Percentiles rank a stretch among this genome's conserved stretches.
phyloP scores from a whole-genome alignment of 75 land plant genomes.

The Sequoiadendron giganteum region DNA sequence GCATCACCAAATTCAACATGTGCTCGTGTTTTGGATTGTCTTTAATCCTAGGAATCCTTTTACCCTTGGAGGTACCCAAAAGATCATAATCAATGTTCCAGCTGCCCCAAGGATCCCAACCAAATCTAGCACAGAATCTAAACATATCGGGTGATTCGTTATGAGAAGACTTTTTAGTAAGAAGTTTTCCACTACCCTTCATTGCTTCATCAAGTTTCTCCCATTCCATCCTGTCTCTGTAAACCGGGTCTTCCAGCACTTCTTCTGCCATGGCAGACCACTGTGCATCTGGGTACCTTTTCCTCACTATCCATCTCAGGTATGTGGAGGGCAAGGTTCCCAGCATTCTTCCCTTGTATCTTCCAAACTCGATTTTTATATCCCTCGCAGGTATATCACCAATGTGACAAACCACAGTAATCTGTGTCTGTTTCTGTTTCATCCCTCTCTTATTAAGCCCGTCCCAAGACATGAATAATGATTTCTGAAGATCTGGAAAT shows the following conservation, averaged over 20 bases:
- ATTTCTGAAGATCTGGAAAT: neutral
- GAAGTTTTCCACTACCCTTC: constrained; percentile 13
- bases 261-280: constrained; percentile 67
- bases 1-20: neutral
- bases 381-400: constrained; percentile 21
- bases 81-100: constrained; percentile 64
- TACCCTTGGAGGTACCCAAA: constrained; percentile 68
- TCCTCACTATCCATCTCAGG: constrained; percentile 65
- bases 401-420: neutral
- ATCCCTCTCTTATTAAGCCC: neutral
- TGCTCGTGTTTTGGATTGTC: constrained; percentile 3
- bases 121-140: constrained; percentile 48
- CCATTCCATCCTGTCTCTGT: constrained; percentile 76
- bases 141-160: constrained; percentile 5
- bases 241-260: constrained; percentile 67
- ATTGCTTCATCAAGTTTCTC: constrained; percentile 52
- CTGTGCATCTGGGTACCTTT: constrained; percentile 31
- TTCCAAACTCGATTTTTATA: constrained; percentile 24
- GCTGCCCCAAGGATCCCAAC: constrained; percentile 61
- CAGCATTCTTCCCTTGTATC: constrained; percentile 29
- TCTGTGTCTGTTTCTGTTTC: neutral
- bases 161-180: neutral
- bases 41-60: constrained; percentile 57
- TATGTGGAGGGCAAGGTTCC: constrained; percentile 35
- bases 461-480: neutral